These are phyloP conservation scores for Blastobotrys muscicola DNA, from an alignment of 805 yeast species.

Conservation along the genomic window DNA sequence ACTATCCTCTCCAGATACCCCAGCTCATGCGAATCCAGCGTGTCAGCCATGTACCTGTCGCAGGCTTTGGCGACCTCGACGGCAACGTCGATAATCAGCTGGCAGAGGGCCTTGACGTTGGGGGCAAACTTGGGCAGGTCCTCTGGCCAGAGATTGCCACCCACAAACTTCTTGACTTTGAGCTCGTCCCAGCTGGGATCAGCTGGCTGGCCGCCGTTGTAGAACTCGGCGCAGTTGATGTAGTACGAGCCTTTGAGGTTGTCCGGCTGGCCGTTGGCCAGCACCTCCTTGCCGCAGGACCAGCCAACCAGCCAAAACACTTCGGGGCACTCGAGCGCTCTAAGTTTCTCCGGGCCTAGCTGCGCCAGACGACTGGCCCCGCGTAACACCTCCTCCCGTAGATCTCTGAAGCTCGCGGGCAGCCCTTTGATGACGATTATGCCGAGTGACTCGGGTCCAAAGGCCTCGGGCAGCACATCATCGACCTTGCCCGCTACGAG, in stretches of 20 bases:
- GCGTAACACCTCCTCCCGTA: conserved; percentile 36
- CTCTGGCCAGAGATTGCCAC: conserved; percentile 46
- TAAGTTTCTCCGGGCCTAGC: conserved; percentile 29
- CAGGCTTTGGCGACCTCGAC: conserved; percentile 44
- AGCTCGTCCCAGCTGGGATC: conserved; percentile 33
- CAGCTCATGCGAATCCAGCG: conserved; percentile 24
- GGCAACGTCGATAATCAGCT: conserved; percentile 40
- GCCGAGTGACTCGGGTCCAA: conserved; percentile 49
- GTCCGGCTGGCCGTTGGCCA: conserved; percentile 39
- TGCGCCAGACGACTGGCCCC: conserved; percentile 36
- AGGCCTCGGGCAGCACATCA: conserved; percentile 33
- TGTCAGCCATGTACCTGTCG: conserved; percentile 34
- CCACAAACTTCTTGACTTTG: conserved; percentile 34
- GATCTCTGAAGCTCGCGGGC: conserved; percentile 30
- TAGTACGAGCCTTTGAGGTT: conserved; percentile 47
- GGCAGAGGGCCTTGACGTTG: conserved; percentile 28
- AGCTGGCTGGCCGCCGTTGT: conserved; percentile 33
- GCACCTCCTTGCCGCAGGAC: conserved; percentile 48
- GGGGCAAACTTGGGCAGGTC: conserved; percentile 18
- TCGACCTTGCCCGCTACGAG: conserved; percentile 27
- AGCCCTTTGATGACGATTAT: conserved; percentile 39
- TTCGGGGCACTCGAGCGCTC: conserved; percentile 37
- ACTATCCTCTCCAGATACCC: conserved; percentile 39
- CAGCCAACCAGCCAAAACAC: conserved; percentile 49
- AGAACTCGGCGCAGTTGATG: conserved; percentile 45